Evolutionary conservation across 306 rosid species (phyloP), one percentile per base, ranked within the genome.

Genomic region (Echinosophora koreensis): DNA sequence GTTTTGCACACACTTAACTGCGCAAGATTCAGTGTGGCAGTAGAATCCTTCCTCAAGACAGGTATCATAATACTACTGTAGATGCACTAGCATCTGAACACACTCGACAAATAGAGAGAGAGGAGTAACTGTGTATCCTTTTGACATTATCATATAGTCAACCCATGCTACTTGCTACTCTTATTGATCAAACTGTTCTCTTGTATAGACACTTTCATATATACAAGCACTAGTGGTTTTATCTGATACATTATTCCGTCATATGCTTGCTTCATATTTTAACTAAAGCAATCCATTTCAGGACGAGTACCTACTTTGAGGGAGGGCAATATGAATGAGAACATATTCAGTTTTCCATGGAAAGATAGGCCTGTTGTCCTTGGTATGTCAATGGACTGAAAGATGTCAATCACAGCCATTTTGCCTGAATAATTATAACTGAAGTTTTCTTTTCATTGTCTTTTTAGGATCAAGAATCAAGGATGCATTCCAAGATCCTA

Each of bases 401-500:
- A 76, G 52, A 52, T 78, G 75, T 77, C 62, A 35, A 54, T 28
- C 79, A 6, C 75, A 47, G 82, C 30, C 78, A 42, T 68, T 60
- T 80, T 84, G 37, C 46, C 69, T 55, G 78, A 58, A 73, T 42
- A 38, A 16, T 72, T 73, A 55, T 47, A 71, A 44, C 60, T 81
- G 52, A 73, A 39, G 34, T 66, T 67, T 44, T 71, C 7, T 77
- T 60, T 77, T 32, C 41, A 64, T 54, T 38, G 14, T 58, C 56
- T 58, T 73, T 76, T 18, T 87, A 94, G 99, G 99, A 75, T 86
- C 97, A 57, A 91, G 98, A 85, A 78, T 92, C 80, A 95, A 91
- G 86, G 99, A 95, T 65, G 98, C 98, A 73, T 95, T 95, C 81
- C 99, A 92, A 74, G 98, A 95, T 71, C 94, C 99, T n/a, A 86